Evolutionary conservation across 1,139 yeast genomes (phyloP), one percentile per base, ranked within the genome.

Genomic region (Pichia sp.): DNA sequence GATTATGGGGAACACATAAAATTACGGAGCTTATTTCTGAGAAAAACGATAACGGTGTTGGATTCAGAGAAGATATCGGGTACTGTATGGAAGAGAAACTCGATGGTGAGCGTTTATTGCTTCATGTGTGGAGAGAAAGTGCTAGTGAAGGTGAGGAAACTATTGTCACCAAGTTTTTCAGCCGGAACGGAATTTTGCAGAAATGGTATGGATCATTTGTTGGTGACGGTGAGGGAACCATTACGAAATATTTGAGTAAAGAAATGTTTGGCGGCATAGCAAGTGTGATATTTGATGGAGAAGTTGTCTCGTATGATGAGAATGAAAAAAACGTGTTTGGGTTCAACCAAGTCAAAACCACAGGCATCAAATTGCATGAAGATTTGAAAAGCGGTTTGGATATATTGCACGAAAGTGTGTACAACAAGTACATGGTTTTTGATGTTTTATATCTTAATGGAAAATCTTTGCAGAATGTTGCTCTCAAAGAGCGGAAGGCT

Each of bases 81-180:
- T 87, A 87, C 57, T 75, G 72, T 46, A 78, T 92, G 29, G 97
- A 92, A 57, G 97, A 92, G 60, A 92, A 92, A 59, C 74, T 88
- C 68, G 97, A 92, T 62, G 98, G 98, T 3, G 97, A 90, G 59
- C 65, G 98, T 52, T 79, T 86, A 59, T 80, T 85, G 44, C 53
- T 88, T 36, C 97, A 92, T 60, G 67, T 73, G 63, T 63, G 63
- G 29, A 68, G 71, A 44, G 48, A 45, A n/a, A 53, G 60, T 8
- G 50, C 50, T 7, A 49, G 61, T 33, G 52, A 53, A 38, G 74
- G 77, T 1, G 23, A 1, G 23, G 23, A 16, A 16, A 31, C 33
- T 31, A 31, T 31, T 8, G 10, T 8, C 8, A 31, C 33, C 33
- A 73, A 72, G 49, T 88, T 77, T 63, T 83, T 66, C 55, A 78